Conservation (phyloP, 2,329 filamentous ascomycete genomes). For the Trichoderma asperellum region DNA sequence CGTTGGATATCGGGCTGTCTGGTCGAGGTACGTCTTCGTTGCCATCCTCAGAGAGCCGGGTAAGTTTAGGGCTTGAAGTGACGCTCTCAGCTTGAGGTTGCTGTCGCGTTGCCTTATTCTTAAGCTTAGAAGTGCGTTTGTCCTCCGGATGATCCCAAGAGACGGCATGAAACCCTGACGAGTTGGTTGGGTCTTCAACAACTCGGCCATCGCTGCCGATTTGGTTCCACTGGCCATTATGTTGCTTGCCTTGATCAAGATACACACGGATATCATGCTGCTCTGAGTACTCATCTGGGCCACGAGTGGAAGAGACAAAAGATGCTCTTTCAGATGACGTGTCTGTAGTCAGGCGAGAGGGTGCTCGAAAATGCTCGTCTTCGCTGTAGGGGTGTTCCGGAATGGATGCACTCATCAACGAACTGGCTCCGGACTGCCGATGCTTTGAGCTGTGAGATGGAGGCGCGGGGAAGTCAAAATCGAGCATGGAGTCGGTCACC, state of each 20-base stretch:
- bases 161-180: conserved; percentile 18
- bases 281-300: conserved; percentile 28
- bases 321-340: conserved; percentile 16
- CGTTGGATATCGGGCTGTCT: conserved; percentile 47
- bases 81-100: conserved; percentile 1
- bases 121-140: conserved; percentile 12
- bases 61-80: conserved; percentile 10
- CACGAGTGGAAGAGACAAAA: conserved; percentile 32
- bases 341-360: conserved; percentile 14
- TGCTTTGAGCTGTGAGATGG: conserved; percentile 32
- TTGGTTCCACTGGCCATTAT: conserved; percentile 9
- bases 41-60: conserved; percentile 30
- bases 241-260: conserved; percentile 37
- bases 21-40: conserved; percentile 44
- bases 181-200: conserved; percentile 21
- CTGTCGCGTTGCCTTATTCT: not conserved
- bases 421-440: conserved; percentile 33
- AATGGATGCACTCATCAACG: conserved; percentile 27
- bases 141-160: conserved; percentile 23
- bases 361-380: not conserved
- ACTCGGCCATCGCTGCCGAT: not conserved
- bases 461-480: conserved; percentile 44
- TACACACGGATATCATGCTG: conserved; percentile 35
- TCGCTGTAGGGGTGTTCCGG: conserved; percentile 15
- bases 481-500: conserved; percentile 38